Conservation (phyloP, 345 rosid genomes). For the Brassica napus region DNA sequence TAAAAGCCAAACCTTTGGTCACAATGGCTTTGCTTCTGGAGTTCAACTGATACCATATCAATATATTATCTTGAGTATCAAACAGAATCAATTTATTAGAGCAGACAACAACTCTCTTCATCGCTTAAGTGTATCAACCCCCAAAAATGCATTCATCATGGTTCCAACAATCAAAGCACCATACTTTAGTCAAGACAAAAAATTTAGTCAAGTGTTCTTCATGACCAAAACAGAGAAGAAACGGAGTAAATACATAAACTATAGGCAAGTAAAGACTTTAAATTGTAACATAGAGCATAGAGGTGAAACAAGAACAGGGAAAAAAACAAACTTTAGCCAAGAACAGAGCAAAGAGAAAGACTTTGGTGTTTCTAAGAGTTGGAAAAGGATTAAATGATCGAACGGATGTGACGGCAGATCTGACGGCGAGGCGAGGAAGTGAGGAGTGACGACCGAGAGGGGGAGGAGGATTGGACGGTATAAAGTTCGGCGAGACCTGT, state of each 20-base stretch:
- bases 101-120: neutral
- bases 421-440: neutral
- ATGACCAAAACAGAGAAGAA: neutral
- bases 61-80: neutral
- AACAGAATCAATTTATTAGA: neutral
- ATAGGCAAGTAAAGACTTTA: neutral
- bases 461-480: neutral
- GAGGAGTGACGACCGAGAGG: neutral
- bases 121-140: neutral
- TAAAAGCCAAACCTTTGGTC: too few relatives aligned
- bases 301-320: neutral
- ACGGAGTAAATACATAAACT: constrained; percentile 3
- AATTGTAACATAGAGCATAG: neutral
- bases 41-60: neutral
- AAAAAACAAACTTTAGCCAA: neutral
- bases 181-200: constrained; percentile 6
- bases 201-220: constrained; percentile 10
- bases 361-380: neutral
- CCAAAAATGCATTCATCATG: neutral
- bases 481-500: neutral
- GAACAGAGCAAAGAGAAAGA: constrained; percentile 8
- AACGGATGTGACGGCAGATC: neutral
- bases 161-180: neutral
- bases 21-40: neutral
- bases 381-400: neutral